Evolutionary conservation across 2,329 filamentous ascomycete genomes (phyloP).

Genomic region (Neonectria neomacrospora): DNA sequence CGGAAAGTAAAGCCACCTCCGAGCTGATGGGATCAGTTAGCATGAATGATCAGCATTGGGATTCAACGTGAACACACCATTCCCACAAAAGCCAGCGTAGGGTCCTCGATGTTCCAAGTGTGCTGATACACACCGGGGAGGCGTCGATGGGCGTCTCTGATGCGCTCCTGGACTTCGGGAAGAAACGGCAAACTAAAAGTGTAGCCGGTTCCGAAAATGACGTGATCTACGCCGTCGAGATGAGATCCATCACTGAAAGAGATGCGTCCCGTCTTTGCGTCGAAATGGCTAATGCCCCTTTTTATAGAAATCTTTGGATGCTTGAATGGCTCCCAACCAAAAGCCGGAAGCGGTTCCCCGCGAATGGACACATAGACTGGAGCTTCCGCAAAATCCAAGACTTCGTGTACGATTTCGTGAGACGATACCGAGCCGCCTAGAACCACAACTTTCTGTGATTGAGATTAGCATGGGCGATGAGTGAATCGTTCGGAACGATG

Average conservation of each 20-base stretch:
- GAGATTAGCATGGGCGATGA: neutral
- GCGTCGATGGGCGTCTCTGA: constrained; percentile 20
- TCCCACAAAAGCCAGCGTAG: constrained; percentile 29
- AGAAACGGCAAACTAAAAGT: constrained; percentile 28
- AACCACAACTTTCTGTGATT: constrained; percentile 60
- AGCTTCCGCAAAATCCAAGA: constrained; percentile 42
- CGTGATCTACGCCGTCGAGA: constrained; percentile 19
- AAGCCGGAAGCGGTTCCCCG: constrained; percentile 12
- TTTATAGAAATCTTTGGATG: constrained; percentile 25
- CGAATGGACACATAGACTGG: constrained; percentile 18
- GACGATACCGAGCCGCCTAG: constrained; percentile 69
- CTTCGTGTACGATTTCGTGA: constrained; percentile 65
- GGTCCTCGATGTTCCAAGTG: constrained; percentile 27
- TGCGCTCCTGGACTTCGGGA: constrained; percentile 16
- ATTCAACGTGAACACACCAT: constrained; percentile 9
- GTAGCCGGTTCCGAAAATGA: constrained; percentile 32
- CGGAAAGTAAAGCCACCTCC: constrained; percentile 39
- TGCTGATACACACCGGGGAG: constrained; percentile 29
- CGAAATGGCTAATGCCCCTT: constrained; percentile 20
- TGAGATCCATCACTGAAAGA: constrained; percentile 21
- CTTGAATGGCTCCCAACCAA: constrained; percentile 20
- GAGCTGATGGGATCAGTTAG: constrained; percentile 12
- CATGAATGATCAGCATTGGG: neutral
- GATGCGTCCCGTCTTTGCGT: constrained; percentile 18
- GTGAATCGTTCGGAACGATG: neutral